Evolutionary conservation across 306 rosid genomes (phyloP).

Genomic region (Quercus berberidifolia): DNA sequence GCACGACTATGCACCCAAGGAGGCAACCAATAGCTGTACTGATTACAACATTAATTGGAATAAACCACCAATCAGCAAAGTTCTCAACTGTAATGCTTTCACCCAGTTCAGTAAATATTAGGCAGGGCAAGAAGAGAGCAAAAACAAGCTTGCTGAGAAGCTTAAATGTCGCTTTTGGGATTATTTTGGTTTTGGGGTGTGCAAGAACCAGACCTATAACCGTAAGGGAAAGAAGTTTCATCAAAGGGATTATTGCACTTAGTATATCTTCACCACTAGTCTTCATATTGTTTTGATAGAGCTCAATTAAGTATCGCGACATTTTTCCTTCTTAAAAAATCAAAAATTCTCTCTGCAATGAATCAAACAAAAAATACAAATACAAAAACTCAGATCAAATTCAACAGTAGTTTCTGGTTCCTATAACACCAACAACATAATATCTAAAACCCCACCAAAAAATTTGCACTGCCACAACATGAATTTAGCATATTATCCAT

Average conservation of each 20-base stretch:
- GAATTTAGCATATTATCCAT: background rate
- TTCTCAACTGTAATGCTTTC: slow-evolving; percentile 59
- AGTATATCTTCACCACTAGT: slow-evolving; percentile 44
- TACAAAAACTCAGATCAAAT: background rate
- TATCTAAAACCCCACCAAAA: background rate
- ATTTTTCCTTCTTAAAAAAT: slow-evolving; percentile 31
- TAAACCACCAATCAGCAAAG: slow-evolving; percentile 76
- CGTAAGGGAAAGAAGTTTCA: slow-evolving; percentile 68
- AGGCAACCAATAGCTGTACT: slow-evolving; percentile 67
- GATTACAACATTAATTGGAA: slow-evolving; percentile 72
- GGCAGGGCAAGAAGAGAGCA: slow-evolving; percentile 85
- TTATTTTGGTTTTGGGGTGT: slow-evolving; percentile 53
- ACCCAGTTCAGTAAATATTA: slow-evolving; percentile 80
- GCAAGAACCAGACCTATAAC: slow-evolving; percentile 67
- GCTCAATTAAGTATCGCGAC: slow-evolving; percentile 31
- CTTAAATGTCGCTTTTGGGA: slow-evolving; percentile 67
- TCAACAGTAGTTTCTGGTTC: background rate
- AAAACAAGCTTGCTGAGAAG: slow-evolving; percentile 88
- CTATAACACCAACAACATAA: background rate
- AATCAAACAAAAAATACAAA: background rate
- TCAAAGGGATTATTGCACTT: slow-evolving; percentile 63
- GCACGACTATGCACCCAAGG: slow-evolving; percentile 65
- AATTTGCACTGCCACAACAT: background rate
- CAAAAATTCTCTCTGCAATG: slow-evolving; percentile 34
- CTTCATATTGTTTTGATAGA: slow-evolving; percentile 12